These are phyloP conservation scores for Colletotrichum navitas DNA, from an alignment of 2,329 filamentous ascomycete species.

Conservation along the genomic window DNA sequence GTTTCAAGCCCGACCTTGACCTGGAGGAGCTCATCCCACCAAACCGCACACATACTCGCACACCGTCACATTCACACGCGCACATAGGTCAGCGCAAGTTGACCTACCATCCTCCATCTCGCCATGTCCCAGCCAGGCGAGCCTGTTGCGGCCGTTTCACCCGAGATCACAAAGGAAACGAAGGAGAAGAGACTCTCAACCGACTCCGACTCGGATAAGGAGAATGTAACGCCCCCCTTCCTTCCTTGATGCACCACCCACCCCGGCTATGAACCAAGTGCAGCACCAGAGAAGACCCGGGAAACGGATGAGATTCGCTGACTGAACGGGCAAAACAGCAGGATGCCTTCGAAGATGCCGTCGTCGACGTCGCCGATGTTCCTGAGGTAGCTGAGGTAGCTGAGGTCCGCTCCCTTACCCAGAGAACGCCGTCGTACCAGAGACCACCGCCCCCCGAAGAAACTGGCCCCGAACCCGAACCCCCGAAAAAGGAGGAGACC, in stretches of 20 bases:
- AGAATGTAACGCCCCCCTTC: slow-evolving; percentile 41
- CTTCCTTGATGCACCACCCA: slow-evolving; percentile 31
- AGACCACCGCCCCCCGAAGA: slow-evolving; percentile 48
- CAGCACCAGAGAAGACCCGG: background rate
- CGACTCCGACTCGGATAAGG: slow-evolving; percentile 40
- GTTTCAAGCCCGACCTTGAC: slow-evolving; percentile 26
- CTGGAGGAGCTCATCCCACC: slow-evolving; percentile 12
- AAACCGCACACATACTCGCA: slow-evolving; percentile 18
- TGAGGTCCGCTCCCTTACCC: slow-evolving; percentile 74
- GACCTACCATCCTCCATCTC: slow-evolving; percentile 37
- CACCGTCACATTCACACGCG: background rate
- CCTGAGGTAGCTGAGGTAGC: slow-evolving; percentile 55
- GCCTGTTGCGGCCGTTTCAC: slow-evolving; percentile 40
- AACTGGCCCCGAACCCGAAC: slow-evolving; percentile 37
- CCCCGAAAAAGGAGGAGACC: slow-evolving; percentile 45
- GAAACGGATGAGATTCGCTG: slow-evolving; percentile 9
- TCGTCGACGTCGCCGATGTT: slow-evolving; percentile 62
- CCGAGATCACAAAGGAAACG: slow-evolving; percentile 41
- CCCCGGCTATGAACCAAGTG: background rate
- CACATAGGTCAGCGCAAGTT: slow-evolving; percentile 25
- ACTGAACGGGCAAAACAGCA: slow-evolving; percentile 49
- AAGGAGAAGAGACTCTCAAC: slow-evolving; percentile 41
- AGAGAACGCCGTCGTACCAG: slow-evolving; percentile 56
- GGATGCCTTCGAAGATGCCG: slow-evolving; percentile 88
- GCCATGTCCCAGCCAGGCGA: slow-evolving; percentile 53